Conservation (phyloP, 2,329 filamentous ascomycete genomes). For the Colletotrichum salicis region DNA sequence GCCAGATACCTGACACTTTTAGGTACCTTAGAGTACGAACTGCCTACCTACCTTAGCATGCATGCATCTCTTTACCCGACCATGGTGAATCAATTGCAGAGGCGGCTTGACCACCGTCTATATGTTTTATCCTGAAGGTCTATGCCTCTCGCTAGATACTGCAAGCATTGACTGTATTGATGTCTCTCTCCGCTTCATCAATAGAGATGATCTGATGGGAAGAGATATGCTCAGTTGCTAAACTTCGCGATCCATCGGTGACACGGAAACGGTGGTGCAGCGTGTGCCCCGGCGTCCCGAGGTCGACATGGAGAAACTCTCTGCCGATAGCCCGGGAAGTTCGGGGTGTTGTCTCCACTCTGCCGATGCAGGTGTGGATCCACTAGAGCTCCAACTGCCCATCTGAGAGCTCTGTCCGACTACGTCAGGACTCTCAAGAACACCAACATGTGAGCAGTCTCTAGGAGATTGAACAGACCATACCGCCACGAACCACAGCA, state of each 20-base stretch:
- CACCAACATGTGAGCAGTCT: not conserved
- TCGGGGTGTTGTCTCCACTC: not conserved
- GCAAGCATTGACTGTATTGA: too few relatives aligned
- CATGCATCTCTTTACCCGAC: too few relatives aligned
- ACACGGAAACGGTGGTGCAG: not conserved
- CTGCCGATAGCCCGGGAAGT: constrained; percentile 15
- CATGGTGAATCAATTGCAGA: too few relatives aligned
- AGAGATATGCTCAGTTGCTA: too few relatives aligned
- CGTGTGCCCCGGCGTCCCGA: not conserved
- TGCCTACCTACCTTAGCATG: too few relatives aligned
- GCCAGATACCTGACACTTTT: not conserved
- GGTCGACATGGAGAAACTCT: constrained; percentile 25
- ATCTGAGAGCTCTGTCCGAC: constrained; percentile 6
- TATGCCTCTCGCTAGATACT: too few relatives aligned
- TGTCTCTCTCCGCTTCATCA: too few relatives aligned
- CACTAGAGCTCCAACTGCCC: constrained; percentile 23
- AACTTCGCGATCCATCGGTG: not conserved
- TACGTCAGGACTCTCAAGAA: constrained; percentile 26
- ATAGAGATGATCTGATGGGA: too few relatives aligned
- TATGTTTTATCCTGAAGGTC: too few relatives aligned
- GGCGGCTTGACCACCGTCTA: too few relatives aligned
- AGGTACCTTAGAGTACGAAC: too few relatives aligned
- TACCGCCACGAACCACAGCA: not conserved
- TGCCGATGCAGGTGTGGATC: constrained; percentile 9
- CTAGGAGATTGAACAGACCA: not conserved